Conservation (phyloP, 495 filamentous ascomycete species). For the Penicillium chermesinum region DNA sequence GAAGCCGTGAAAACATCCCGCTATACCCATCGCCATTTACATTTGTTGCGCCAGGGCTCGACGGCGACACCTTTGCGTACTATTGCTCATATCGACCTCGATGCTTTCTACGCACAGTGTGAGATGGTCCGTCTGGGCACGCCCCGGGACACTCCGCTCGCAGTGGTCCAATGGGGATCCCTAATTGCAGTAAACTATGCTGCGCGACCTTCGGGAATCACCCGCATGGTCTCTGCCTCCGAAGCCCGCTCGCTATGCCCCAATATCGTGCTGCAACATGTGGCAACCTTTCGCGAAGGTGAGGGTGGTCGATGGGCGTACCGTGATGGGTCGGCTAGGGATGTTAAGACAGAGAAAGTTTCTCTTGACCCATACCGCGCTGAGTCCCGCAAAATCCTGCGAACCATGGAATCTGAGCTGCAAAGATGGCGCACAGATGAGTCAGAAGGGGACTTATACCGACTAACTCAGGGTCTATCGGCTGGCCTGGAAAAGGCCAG, state of each 20-base stretch:
- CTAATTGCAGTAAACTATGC: slow-evolving; percentile 97
- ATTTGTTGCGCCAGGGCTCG: slow-evolving; percentile 65
- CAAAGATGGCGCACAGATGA: slow-evolving; percentile 22
- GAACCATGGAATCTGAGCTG: slow-evolving; percentile 71
- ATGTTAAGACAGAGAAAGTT: slow-evolving; percentile 86
- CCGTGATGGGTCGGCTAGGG: slow-evolving; percentile 64
- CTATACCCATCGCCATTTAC: slow-evolving; percentile 81
- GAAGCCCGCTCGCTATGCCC: slow-evolving; percentile 92
- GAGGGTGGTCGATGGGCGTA: slow-evolving; percentile 84
- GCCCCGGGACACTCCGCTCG: slow-evolving; percentile 70
- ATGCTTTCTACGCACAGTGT: slow-evolving; percentile 97
- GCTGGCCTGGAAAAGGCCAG: slow-evolving; percentile 80
- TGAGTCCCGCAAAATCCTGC: slow-evolving; percentile 77
- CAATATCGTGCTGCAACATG: slow-evolving; percentile 78
- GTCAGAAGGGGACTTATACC: slow-evolving; percentile 25
- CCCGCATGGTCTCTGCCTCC: slow-evolving; percentile 61
- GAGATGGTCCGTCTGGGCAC: slow-evolving; percentile 82
- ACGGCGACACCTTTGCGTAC: slow-evolving; percentile 74
- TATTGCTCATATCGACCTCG: slow-evolving; percentile 88
- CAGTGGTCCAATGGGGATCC: slow-evolving; percentile 76
- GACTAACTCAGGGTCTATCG: slow-evolving; percentile 46
- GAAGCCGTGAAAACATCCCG: slow-evolving; percentile 51
- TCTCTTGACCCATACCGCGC: slow-evolving; percentile 88
- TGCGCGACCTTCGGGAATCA: slow-evolving; percentile 73
- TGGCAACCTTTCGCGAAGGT: slow-evolving; percentile 91